Evolutionary conservation across 257 asterid species (phyloP).

Genomic region (Haberlea rhodopensis): DNA sequence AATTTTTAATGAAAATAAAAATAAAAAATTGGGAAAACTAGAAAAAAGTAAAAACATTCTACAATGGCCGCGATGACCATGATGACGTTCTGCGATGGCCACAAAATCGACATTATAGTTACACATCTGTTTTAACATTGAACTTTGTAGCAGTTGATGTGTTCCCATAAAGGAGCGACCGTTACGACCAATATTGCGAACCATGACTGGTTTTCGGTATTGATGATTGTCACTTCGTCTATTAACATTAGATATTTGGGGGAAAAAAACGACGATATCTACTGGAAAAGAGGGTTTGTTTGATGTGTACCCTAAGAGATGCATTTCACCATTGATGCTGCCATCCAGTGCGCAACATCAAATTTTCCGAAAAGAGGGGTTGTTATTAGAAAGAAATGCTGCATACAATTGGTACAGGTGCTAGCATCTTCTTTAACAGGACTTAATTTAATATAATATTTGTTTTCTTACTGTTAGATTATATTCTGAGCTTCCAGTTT

Average conservation of each 20-base stretch:
- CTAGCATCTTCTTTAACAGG: slow-evolving; percentile 25
- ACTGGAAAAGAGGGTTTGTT: too few species aligned
- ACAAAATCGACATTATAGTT: too few species aligned
- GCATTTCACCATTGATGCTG: too few species aligned
- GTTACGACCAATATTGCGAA: too few species aligned
- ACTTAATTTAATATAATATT: slow-evolving; percentile 18
- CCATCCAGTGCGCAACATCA: too few species aligned
- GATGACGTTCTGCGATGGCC: too few species aligned
- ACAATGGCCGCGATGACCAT: too few species aligned
- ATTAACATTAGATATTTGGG: slow-evolving; percentile 94
- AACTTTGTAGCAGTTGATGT: slow-evolving; percentile 66
- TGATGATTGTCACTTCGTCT: slow-evolving; percentile 96
- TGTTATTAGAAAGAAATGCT: slow-evolving; percentile 92
- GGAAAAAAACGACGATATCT: slow-evolving; percentile 95
- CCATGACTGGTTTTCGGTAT: slow-evolving; percentile 90
- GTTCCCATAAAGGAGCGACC: too few species aligned
- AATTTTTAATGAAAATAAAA: too few species aligned
- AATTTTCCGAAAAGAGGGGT: slow-evolving; percentile 98
- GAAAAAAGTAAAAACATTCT: too few species aligned
- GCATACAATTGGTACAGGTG: slow-evolving; percentile 99
- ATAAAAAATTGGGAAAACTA: too few species aligned
- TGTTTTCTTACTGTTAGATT: slow-evolving; percentile 12
- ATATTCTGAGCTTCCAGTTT: slow-evolving; percentile 6
- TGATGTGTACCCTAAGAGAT: too few species aligned
- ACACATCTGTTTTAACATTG: slow-evolving; percentile 6